Percentiles rank a stretch among this genome's conserved stretches.
These are phyloP conservation scores for Verticillium longisporum DNA, from an alignment of 2,329 filamentous ascomycete genomes.

Conservation along the genomic window DNA sequence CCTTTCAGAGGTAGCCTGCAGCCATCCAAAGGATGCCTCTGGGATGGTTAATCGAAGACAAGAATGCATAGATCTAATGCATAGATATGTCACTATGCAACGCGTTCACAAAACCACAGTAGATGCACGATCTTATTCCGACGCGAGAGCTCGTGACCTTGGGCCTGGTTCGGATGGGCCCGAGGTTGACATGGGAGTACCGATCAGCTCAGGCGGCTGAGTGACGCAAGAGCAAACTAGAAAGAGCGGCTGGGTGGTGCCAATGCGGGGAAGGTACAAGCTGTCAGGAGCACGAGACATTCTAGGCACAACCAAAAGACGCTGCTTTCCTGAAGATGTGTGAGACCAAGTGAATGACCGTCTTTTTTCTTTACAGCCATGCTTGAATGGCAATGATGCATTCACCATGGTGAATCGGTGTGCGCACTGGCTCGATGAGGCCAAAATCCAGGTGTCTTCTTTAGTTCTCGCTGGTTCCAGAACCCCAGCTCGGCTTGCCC, in stretches of 20 bases:
- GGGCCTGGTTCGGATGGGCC: too few species aligned
- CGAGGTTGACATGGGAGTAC: neutral
- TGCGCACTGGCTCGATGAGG: neutral
- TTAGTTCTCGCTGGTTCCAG: constrained; percentile 12
- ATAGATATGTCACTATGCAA: too few species aligned
- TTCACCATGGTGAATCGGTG: neutral
- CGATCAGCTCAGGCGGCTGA: constrained; percentile 1
- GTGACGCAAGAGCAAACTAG: neutral
- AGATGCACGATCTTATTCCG: too few species aligned
- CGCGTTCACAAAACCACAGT: too few species aligned
- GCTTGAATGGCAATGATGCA: neutral
- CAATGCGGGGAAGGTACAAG: neutral
- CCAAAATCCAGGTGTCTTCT: constrained; percentile 6
- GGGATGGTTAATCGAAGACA: too few species aligned
- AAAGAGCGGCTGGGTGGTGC: neutral
- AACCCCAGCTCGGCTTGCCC: constrained; percentile 1
- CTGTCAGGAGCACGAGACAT: neutral
- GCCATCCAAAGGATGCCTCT: too few species aligned
- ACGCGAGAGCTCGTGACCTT: too few species aligned
- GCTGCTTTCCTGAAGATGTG: too few species aligned
- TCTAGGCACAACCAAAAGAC: neutral
- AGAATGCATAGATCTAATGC: too few species aligned
- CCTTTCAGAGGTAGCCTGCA: too few species aligned
- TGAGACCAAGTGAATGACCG: too few species aligned
- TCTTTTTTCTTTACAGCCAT: too few species aligned